Percentiles rank a stretch among this genome's conserved stretches.
These are phyloP conservation scores for Somion occarium DNA, from an alignment of 1,284 basidiomycete species.

Conservation along the genomic window DNA sequence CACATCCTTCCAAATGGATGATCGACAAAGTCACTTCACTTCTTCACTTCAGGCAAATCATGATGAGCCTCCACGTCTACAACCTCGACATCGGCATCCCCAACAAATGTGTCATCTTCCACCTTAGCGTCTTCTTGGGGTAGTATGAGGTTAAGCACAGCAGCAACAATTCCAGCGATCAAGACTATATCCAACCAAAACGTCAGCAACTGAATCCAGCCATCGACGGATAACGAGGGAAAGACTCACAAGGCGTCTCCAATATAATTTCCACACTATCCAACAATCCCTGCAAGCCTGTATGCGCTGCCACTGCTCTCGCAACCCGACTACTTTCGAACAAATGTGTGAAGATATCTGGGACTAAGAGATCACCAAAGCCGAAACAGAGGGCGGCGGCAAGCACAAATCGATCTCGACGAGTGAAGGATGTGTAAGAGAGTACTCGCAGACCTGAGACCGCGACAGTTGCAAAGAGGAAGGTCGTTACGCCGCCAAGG, in stretches of 20 bases:
- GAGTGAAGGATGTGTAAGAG: conserved; percentile 56
- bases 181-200: conserved; percentile 41
- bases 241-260: conserved; percentile 66
- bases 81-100: conserved; percentile 16
- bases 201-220: not conserved
- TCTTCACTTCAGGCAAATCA: conserved; percentile 14
- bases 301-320: conserved; percentile 35
- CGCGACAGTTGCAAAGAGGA: conserved; percentile 46
- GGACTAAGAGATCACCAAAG: conserved; percentile 62
- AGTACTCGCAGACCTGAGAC: conserved; percentile 71
- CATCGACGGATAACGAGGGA: conserved; percentile 8
- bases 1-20: no score
- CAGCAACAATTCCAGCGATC: conserved; percentile 60
- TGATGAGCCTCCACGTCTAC: conserved; percentile 26
- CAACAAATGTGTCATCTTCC: conserved; percentile 23
- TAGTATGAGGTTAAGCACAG: conserved; percentile 61
- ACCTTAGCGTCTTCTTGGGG: conserved; percentile 42
- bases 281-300: conserved; percentile 67
- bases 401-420: conserved; percentile 76
- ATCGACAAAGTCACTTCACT: not conserved
- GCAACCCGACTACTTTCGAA: conserved; percentile 53
- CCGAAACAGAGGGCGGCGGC: conserved; percentile 72
- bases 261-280: conserved; percentile 77
- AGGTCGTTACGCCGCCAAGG: conserved; percentile 81
- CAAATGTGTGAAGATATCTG: conserved; percentile 58